Evolutionary conservation across 768 basidiomycete species (phyloP).

Genomic region (Lactarius vividus): DNA sequence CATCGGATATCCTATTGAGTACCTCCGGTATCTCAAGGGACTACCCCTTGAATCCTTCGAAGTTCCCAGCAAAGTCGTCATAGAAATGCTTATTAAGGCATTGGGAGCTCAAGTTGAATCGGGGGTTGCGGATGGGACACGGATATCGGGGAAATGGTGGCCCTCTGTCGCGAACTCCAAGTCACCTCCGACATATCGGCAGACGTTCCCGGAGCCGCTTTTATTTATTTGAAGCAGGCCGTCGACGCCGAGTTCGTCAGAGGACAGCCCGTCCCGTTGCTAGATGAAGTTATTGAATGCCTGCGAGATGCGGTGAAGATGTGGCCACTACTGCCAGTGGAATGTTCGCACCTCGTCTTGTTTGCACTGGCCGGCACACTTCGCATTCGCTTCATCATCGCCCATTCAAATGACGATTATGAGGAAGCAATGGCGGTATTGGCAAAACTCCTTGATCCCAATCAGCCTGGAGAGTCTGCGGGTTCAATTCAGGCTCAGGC

Average conservation of each 20-base stretch:
- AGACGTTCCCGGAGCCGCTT: background rate
- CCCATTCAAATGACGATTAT: constrained; percentile 9
- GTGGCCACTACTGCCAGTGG: background rate
- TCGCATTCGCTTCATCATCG: background rate
- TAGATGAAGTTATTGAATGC: background rate
- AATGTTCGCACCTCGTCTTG: background rate
- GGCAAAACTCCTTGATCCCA: background rate
- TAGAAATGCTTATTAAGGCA: background rate
- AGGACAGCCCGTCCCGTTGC: background rate
- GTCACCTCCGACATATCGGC: background rate
- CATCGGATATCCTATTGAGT: background rate
- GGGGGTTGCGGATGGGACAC: background rate
- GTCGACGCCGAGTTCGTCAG: background rate
- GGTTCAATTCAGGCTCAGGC: background rate
- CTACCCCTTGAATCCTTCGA: background rate
- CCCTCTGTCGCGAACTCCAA: background rate
- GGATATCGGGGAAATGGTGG: background rate
- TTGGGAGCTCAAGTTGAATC: background rate
- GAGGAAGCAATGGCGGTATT: constrained; percentile 4
- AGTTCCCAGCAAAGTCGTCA: background rate
- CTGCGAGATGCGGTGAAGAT: background rate
- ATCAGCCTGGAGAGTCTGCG: background rate
- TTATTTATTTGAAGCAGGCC: rapidly evolving
- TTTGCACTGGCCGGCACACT: background rate
- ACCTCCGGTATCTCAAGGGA: background rate